A percentile compares a stretch with the other conserved stretches of the same genome.
These are phyloP conservation scores for Boechera divaricarpa DNA, from an alignment of 345 rosid genomes.

Conservation along the genomic window DNA sequence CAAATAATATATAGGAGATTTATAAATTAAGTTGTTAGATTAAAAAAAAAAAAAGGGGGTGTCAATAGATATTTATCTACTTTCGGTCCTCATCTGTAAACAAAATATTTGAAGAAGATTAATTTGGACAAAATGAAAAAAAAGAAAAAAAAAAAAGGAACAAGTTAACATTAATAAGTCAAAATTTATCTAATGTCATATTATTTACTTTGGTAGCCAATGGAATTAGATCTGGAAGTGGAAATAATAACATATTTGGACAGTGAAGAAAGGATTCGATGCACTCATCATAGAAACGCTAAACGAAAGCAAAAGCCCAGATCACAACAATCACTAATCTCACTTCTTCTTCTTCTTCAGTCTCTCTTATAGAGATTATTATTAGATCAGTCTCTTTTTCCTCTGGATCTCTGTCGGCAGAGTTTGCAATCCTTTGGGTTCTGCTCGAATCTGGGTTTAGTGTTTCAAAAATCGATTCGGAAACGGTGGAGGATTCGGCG, in stretches of 20 bases:
- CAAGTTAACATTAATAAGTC: too few species aligned
- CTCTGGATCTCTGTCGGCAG: conserved; percentile 31
- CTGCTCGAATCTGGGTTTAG: conserved; percentile 27
- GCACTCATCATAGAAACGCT: conserved; percentile 5
- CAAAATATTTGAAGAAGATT: too few species aligned
- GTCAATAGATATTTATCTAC: too few species aligned
- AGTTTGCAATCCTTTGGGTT: background rate
- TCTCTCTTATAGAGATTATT: conserved; percentile 2
- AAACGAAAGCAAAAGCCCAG: conserved; percentile 17
- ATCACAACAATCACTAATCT: conserved; percentile 9
- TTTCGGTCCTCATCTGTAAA: too few species aligned
- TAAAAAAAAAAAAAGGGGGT: too few species aligned
- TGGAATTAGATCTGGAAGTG: conserved; percentile 16
- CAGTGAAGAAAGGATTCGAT: conserved; percentile 29
- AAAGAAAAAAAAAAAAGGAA: too few species aligned
- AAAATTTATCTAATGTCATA: too few species aligned
- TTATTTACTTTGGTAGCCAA: background rate
- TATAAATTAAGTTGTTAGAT: too few species aligned
- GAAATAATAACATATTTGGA: conserved; percentile 1
- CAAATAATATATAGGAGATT: too few species aligned
- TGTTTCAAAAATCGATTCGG: conserved; percentile 27
- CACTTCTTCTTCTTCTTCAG: conserved; percentile 23
- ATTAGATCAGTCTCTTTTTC: background rate
- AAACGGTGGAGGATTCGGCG: conserved; percentile 43
- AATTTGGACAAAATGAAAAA: too few species aligned